A percentile compares a stretch with the other conserved stretches of the same genome.
These are phyloP conservation scores for Eragrostis nindensis DNA, from an alignment of 176 grass and related monocot species.

Conservation along the genomic window DNA sequence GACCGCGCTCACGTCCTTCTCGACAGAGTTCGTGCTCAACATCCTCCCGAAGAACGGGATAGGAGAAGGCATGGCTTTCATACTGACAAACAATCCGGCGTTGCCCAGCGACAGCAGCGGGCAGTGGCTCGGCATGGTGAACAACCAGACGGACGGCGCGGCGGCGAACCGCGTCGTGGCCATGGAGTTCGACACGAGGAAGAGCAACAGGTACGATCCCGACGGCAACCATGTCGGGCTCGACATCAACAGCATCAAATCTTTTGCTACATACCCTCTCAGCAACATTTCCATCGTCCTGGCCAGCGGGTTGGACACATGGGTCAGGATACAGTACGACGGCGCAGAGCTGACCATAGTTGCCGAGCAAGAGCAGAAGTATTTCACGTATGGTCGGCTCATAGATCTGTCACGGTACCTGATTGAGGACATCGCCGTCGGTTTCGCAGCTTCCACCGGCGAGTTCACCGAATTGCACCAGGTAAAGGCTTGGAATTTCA, in stretches of 20 bases:
- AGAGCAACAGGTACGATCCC: conserved; percentile 30
- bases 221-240: conserved; percentile 57
- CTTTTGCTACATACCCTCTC: background rate
- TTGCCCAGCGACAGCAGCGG: conserved; percentile 52
- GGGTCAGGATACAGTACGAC: conserved; percentile 2
- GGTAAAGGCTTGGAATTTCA: conserved; percentile 46
- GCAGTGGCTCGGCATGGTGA: conserved; percentile 47
- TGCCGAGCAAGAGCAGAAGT: background rate
- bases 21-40: conserved; percentile 48
- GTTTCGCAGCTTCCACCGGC: conserved; percentile 38
- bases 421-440: conserved; percentile 12
- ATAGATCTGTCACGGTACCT: conserved; percentile 26
- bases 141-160: conserved; percentile 24
- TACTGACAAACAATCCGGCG: conserved; percentile 46
- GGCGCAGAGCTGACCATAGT: fast-evolving
- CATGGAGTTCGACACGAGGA: conserved; percentile 64
- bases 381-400: fast-evolving
- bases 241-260: conserved; percentile 47
- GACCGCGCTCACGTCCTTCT: conserved; percentile 37
- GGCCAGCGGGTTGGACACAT: conserved; percentile 6
- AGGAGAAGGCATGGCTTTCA: conserved; percentile 61
- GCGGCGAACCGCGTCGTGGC: conserved; percentile 39
- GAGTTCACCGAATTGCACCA: conserved; percentile 36
- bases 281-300: conserved; percentile 43
- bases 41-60: conserved; percentile 36